Evolutionary conservation across 1,139 yeast genomes (phyloP).

Genomic region (Diutina siamensis): DNA sequence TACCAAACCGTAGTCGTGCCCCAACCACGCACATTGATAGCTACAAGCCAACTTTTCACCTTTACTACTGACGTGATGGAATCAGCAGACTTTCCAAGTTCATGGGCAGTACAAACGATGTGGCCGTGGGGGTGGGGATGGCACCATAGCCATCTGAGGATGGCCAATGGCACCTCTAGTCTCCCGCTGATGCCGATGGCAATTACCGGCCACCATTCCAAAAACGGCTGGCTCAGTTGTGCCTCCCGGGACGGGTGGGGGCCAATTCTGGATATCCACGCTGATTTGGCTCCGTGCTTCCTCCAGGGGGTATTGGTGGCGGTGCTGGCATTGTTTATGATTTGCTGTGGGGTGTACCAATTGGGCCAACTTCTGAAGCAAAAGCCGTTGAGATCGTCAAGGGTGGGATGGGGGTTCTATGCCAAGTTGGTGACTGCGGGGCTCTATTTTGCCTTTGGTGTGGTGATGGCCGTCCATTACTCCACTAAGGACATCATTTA

Average conservation of each 20-base stretch:
- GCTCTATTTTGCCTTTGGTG: conserved; percentile 28
- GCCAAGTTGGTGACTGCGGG: conserved; percentile 30
- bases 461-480: conserved; percentile 13
- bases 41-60: background rate
- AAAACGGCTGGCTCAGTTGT: background rate
- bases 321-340: conserved; percentile 37
- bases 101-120: background rate
- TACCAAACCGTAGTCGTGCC: no score
- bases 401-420: conserved; percentile 31
- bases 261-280: conserved; percentile 45
- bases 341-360: conserved; percentile 42
- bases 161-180: no score
- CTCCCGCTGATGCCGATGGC: no score
- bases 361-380: conserved; percentile 17
- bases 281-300: conserved; percentile 76
- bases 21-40: background rate
- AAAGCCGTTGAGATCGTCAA: conserved; percentile 18
- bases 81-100: background rate
- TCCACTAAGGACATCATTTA: conserved; percentile 28
- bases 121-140: no score
- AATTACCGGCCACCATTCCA: background rate
- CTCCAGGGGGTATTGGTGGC: conserved; percentile 58
- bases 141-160: no score
- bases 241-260: conserved; percentile 54
- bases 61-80: background rate